Base-by-base conservation (phyloP, 1,139 yeast species). In the Zygoascus sp. region DNA sequence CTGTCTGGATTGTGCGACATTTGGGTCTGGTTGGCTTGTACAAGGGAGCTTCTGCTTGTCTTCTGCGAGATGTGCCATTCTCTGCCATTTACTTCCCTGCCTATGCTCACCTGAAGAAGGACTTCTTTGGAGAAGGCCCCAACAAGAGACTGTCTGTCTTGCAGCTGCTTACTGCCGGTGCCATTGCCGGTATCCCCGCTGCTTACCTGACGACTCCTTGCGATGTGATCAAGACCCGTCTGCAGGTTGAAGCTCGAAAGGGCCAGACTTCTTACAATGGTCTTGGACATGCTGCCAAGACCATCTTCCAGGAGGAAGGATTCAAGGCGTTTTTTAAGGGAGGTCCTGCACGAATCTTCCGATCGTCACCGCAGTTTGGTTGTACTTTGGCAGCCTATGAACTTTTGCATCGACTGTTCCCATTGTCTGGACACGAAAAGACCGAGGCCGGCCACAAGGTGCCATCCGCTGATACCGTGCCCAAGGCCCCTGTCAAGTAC, bases 301-400 rank as follows among this genome's bases (percentile, higher is more conserved):
- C 86, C 8, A 89, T 92, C 49, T 65, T 81, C 58, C 77, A 70
- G 58, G 96, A 88, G 64, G 98, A 92, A 70, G 83, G 86, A 10
- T 70, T 76, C 57, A 67, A 74, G 52, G 96, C 97, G 11, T 86
- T 92, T 65, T 92, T 90, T 75, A 92, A 90, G 73, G 98, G 98
- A 59, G 95, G 97, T 37, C 79, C 92, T 53, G 97, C 98, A 5
- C 80, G 98, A 67, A 90, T 92, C 41, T 73, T 90, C 61, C 79
- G 97, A 69, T 90, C 97, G 5, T 89, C 97, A 2, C 98, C 98
- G 16, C 98, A 92, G 68, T 92, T 92, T 66, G 98, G 97, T 48
- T 90, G 92, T 69, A 92, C 98, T 10, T 77, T 92, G 59, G 98
- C 97, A 11, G 92, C 96, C 23, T 92, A 92, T 68, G 98, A 92